Percentiles rank a stretch among this genome's conserved stretches.
Conservation (phyloP, 352 stramenopile species). For the Nannochloropsis limnetica region DNA sequence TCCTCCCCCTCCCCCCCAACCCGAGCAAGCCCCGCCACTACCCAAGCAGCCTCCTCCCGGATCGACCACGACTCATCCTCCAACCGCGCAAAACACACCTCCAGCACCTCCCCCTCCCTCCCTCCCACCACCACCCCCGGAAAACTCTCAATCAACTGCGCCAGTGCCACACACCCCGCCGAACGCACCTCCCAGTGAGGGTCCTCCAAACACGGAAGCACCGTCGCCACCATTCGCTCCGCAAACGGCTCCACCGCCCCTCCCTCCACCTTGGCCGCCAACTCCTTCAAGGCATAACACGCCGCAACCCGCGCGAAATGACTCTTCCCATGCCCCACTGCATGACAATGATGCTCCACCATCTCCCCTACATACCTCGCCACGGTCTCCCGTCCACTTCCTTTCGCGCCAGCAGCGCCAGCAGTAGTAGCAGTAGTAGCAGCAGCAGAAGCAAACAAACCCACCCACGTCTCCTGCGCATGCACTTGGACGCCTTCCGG, state of each 20-base stretch:
- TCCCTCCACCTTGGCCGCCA: not conserved
- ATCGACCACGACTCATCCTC: conserved; percentile 34
- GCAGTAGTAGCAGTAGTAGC: not conserved
- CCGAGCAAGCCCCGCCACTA: not conserved
- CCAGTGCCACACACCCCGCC: not conserved
- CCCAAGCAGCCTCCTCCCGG: conserved; percentile 7
- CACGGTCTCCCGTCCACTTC: not conserved
- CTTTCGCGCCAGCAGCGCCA: not conserved
- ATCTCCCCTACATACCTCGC: conserved; percentile 15
- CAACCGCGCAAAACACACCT: not conserved
- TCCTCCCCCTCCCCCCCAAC: not conserved
- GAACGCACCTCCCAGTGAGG: conserved; percentile 4
- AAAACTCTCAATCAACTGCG: not conserved
- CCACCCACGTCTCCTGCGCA: not conserved
- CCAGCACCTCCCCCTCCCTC: not conserved
- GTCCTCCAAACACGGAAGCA: conserved; percentile 7
- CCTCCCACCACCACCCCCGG: not conserved
- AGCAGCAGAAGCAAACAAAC: not conserved
- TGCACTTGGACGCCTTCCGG: conserved; percentile 1
- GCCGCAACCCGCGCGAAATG: not conserved
- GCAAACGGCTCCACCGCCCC: not conserved
- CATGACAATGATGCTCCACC: not conserved
- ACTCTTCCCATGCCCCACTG: not conserved
- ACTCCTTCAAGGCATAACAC: conserved; percentile 19
- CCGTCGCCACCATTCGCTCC: not conserved